Evolutionary conservation across 164 flowering plant genomes (phyloP), one percentile per base, ranked within the genome.

Genomic region (Chloranthus sessilifolius): DNA sequence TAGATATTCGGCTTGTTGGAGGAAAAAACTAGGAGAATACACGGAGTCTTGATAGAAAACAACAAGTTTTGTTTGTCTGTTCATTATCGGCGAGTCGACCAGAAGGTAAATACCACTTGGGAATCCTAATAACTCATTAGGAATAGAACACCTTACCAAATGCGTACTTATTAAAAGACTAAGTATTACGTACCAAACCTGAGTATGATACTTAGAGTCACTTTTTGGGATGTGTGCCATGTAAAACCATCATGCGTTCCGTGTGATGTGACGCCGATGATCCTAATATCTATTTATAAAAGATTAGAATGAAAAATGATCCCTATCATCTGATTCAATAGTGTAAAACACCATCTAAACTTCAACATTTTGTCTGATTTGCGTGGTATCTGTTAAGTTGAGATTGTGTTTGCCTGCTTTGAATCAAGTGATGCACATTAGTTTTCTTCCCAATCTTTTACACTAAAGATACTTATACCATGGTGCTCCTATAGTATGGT

Each of bases 11-110:
- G 22, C 25, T 17, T 41, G 21, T 43, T 58, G 50, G 31, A 22
- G 34, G 62, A 58, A 33, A 58, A 25, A 42, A 58, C 55, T 16
- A 50, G 12, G 28, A 11, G 19, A 24, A 58, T 50, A 29, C 40
- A n/a, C 2, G 62, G 62, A n/a, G 55, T 35, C 11, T 11, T 33
- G 12, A 28, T 50, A 16, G 62, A 58, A 50, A 43, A 58, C 43
- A 58, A 58, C 39, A 58, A 43, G 53, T 58, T 58, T 23, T 58
- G 62, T 31, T 16, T 50, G 29, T 40, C 55, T 17, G 62, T 58
- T 7, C 62, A 58, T 43, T 58, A 30, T 25, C 55, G 62, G 8
- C 39, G 47, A 25, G 62, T 58, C 22, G 40, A 50, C 15, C 35
- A 58, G 14, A 19, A 50, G 62, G 62, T 58, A 15, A 15, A 45